Percentiles rank a stretch among this genome's conserved stretches.
These are phyloP conservation scores for Coprinopsis strossmayeri DNA, from an alignment of 768 basidiomycete species.

Conservation along the genomic window DNA sequence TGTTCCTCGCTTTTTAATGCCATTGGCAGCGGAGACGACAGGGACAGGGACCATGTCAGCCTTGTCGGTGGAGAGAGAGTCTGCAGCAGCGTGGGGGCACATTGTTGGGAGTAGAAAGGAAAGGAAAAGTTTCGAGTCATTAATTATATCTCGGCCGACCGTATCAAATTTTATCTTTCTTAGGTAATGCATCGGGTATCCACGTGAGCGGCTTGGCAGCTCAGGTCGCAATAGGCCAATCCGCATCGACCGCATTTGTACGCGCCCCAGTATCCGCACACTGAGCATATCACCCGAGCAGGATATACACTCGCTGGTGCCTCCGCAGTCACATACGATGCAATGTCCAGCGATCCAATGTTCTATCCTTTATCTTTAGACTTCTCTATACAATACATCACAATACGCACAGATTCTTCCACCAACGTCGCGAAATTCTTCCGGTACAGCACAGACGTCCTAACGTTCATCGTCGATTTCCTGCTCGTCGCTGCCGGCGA, in stretches of 20 bases:
- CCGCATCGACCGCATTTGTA: slow-evolving; percentile 78
- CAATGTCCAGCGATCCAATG: slow-evolving; percentile 43
- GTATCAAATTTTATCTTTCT: background rate
- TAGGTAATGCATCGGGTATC: slow-evolving; percentile 83
- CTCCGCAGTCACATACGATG: slow-evolving; percentile 68
- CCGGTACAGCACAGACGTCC: slow-evolving; percentile 75
- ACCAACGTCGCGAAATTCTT: slow-evolving; percentile 70
- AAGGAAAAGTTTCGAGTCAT: slow-evolving; percentile 3
- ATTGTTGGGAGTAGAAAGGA: slow-evolving; percentile 27
- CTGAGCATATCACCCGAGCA: slow-evolving; percentile 70
- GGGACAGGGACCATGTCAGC: slow-evolving; percentile 14
- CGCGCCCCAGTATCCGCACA: slow-evolving; percentile 79
- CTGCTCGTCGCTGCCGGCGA: slow-evolving; percentile 55
- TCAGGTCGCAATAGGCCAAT: slow-evolving; percentile 67
- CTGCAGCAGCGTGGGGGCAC: slow-evolving; percentile 58
- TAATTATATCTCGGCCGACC: slow-evolving; percentile 3
- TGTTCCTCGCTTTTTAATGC: slow-evolving; percentile 33
- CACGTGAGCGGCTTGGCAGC: slow-evolving; percentile 66
- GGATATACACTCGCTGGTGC: slow-evolving; percentile 57
- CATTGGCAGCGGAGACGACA: slow-evolving; percentile 27
- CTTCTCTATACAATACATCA: background rate
- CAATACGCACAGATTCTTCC: slow-evolving; percentile 69
- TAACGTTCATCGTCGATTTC: slow-evolving; percentile 76
- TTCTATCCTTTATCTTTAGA: slow-evolving; percentile 32
- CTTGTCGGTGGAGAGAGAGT: slow-evolving; percentile 27